Percentiles rank a stretch among this genome's conserved stretches.
Conservation (phyloP, 768 basidiomycete genomes). For the Hydnomerulius pinastri region DNA sequence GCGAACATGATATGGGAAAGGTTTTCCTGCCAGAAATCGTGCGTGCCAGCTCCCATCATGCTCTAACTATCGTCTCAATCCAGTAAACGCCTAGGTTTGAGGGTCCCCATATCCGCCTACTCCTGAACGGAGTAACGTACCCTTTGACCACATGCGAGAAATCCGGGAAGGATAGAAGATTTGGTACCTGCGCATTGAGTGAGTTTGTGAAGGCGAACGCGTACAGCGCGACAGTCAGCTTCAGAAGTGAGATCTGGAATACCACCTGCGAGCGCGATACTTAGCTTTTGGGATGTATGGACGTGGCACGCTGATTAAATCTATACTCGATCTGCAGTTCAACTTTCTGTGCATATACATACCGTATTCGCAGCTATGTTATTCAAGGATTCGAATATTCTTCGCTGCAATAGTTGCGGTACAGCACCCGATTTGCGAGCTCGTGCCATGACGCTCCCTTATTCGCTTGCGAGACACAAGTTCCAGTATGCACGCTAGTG, state of each 20-base stretch:
- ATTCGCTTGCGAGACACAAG: no score
- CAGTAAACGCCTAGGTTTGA: conserved; percentile 21
- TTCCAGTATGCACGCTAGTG: no score
- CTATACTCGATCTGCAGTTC: neutral
- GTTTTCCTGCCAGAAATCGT: conserved; percentile 40
- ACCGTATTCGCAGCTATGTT: no score
- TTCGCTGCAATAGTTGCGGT: no score
- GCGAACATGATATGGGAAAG: conserved; percentile 47
- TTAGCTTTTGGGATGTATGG: neutral
- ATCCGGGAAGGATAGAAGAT: conserved; percentile 28
- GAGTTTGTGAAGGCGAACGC: conserved; percentile 35
- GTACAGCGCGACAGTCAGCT: conserved; percentile 26
- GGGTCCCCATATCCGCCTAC: conserved; percentile 41
- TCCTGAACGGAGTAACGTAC: conserved; percentile 43
- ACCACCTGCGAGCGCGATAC: conserved; percentile 30
- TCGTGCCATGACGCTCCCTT: no score
- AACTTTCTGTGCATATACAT: neutral
- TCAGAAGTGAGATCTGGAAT: conserved; percentile 39
- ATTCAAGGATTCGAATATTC: no score
- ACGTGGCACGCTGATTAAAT: neutral
- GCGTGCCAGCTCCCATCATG: conserved; percentile 2
- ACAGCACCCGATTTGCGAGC: no score
- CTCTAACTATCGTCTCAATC: conserved; percentile 1
- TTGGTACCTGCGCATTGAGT: conserved; percentile 40
- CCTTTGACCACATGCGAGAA: conserved; percentile 38